Evolutionary conservation across 2,329 filamentous ascomycete genomes (phyloP), one percentile per base, ranked within the genome.

Genomic region (Aspergillus sp.): DNA sequence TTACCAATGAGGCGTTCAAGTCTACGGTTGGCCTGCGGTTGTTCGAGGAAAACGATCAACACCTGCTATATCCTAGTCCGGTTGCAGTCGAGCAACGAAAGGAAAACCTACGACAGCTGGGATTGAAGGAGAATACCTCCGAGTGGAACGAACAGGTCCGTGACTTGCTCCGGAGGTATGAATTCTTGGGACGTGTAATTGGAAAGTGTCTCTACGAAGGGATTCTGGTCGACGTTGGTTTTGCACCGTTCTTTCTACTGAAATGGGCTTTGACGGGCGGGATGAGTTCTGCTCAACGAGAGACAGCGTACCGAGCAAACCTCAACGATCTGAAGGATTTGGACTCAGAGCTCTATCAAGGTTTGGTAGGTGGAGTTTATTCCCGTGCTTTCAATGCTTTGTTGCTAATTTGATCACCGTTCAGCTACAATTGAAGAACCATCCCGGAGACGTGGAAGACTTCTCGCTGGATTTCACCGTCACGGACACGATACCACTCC

Each of bases 201-300:
- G 95, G 95, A 11, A 99, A 99, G 73, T 99, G 95, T 75, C 81
- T 99, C 68, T 99, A 99, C 70, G 95, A 99, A 77, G 93, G 93
- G 0, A 98, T 99, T 45, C 82, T 99, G 3, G 88, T 98, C 47
- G 93, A 99, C 73, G 88, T 97, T 59, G 87, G 87, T 51, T 99
- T 99, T 78, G 93, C 93, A 1, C 88, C 90, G 0, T 99, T 99
- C 78, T 99, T 99, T 77, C 83, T 99, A 6, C 84, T 96, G 59
- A 97, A 98, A 72, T 99, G 95, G 95, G 87, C 92, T 2, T 83
- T 93, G 53, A 87, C 89, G 11, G 88, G 89, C 15, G 87, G 85
- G 4, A 76, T 77, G 23, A 82, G 82, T 15, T 81, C 86, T 35
- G 84, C 87, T 2, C 82, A 88, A 17, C 87, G 84, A 64, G 89